Evolutionary conservation across 345 rosid species (phyloP), one percentile per base, ranked within the genome.

Genomic region (Pelargonium nanum): DNA sequence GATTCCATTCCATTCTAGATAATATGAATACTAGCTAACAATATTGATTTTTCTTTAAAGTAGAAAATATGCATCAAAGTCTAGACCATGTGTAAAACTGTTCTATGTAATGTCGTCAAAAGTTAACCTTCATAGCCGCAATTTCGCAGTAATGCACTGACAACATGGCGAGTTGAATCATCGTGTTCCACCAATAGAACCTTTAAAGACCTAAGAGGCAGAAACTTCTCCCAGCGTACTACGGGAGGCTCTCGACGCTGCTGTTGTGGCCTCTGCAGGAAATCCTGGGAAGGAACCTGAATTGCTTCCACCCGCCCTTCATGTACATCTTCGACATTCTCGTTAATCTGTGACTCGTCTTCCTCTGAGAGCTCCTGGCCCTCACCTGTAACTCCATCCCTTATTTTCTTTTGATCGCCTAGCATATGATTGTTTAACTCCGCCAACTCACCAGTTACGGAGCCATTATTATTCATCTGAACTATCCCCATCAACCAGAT

Each of bases 161-260:
- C 72, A 56, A 76, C 67, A 45, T 68, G 73, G 22, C 81, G 67
- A 52, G 83, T 76, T 21, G 83, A 71, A 55, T 79, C 78, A 34
- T 79, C 83, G 19, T 57, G 68, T 68, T 80, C 84, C 30, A 69
- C 84, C 66, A 80, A 56, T 20, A 80, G 71, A 64, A 80, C 81
- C 69, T 76, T 80, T 7, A 80, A 59, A 55, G 81, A 64, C 55
- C 68, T 64, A 32, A 61, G 24, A 10, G 81, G 72, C 32, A 79
- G 62, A 65, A 79, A 74, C 62, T 65, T 71, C 64, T 79, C 73
- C 83, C 76, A 69, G 4, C 48, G 13, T 51, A 71, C 65, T 44
- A 55, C 9, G 60, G 78, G 65, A 63, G 78, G 65, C 54, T 66
- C 74, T 48, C 52, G 72, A 53, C 68, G 22, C 56, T 65, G 75